phyloP scores from a whole-genome alignment of 2,329 filamentous ascomycete species.

The Fusarium palustre region DNA sequence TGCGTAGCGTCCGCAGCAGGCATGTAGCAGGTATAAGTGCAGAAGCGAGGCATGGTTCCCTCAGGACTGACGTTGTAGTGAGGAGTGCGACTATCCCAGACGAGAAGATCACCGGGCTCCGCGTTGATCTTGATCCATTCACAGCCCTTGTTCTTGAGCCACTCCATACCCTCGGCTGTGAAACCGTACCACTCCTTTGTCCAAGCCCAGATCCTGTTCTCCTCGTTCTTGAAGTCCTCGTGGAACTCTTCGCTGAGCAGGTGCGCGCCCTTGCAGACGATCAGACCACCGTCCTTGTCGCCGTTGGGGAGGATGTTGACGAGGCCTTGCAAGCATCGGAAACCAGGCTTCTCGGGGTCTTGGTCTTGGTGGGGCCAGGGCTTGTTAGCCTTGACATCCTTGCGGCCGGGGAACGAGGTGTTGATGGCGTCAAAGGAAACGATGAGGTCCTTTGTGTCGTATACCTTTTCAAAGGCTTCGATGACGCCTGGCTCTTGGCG shows the following conservation, averaged over 20 bases:
- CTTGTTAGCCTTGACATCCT: slow-evolving; percentile 15
- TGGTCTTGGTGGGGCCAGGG: slow-evolving; percentile 19
- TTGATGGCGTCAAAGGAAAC: slow-evolving; percentile 19
- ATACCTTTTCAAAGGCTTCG: slow-evolving; percentile 14
- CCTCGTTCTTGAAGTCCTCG: slow-evolving; percentile 4
- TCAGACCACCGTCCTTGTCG: slow-evolving; percentile 1
- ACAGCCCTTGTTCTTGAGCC: slow-evolving; percentile 20
- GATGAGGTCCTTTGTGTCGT: slow-evolving; percentile 13
- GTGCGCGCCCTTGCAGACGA: slow-evolving; percentile 13
- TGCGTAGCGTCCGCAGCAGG: slow-evolving; percentile 12
- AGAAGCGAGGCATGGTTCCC: background rate
- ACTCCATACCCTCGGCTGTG: background rate
- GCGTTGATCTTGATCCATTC: slow-evolving; percentile 20
- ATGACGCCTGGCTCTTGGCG: slow-evolving; percentile 12
- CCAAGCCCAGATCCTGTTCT: slow-evolving; percentile 18
- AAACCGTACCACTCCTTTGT: slow-evolving; percentile 19
- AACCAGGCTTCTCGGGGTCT: slow-evolving; percentile 10
- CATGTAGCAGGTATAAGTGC: slow-evolving; percentile 24
- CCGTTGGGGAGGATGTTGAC: slow-evolving; percentile 18
- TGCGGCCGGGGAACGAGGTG: slow-evolving; percentile 10
- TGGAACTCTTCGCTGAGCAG: background rate
- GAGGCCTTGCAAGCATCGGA: slow-evolving; percentile 8
- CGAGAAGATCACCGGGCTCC: background rate
- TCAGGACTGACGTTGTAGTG: slow-evolving; percentile 23
- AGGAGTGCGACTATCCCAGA: slow-evolving; percentile 21